Percentiles rank a stretch among this genome's conserved stretches.
These are phyloP conservation scores for Eutrema salsugineum DNA, from an alignment of 441 rosid species.

Conservation along the genomic window DNA sequence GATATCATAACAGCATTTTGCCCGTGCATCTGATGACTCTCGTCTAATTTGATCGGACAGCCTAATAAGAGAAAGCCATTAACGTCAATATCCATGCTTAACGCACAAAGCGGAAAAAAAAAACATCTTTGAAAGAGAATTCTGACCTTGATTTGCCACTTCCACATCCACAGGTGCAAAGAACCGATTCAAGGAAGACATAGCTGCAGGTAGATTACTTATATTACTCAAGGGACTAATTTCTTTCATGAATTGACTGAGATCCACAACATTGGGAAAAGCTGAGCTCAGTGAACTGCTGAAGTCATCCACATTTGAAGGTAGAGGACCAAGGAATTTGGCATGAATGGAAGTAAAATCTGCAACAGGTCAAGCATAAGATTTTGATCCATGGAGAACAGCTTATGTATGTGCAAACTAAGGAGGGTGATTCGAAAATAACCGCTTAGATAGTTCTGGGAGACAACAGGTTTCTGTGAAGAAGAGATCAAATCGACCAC, in stretches of 20 bases:
- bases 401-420: background rate
- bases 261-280: slow-evolving; percentile 69
- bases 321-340: slow-evolving; percentile 76
- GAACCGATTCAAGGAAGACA: slow-evolving; percentile 52
- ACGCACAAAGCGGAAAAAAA: background rate
- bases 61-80: slow-evolving; percentile 20
- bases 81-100: background rate
- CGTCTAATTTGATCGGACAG: slow-evolving; percentile 34
- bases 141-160: slow-evolving; percentile 62
- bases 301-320: slow-evolving; percentile 64
- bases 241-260: slow-evolving; percentile 64
- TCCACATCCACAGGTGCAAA: slow-evolving; percentile 62
- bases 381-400: background rate
- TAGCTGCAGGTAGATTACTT: slow-evolving; percentile 46
- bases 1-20: slow-evolving; percentile 57
- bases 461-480: slow-evolving; percentile 79
- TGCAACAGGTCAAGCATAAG: slow-evolving; percentile 29
- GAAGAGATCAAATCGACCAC: slow-evolving; percentile 85
- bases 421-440: slow-evolving; percentile 25
- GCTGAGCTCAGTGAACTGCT: slow-evolving; percentile 38
- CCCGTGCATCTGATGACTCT: slow-evolving; percentile 51
- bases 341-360: slow-evolving; percentile 75
- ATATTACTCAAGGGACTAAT: slow-evolving; percentile 44
- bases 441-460: slow-evolving; percentile 82
- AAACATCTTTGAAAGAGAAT: background rate